These are phyloP conservation scores for Phaeosphaeriaceae sp. DNA, from an alignment of 2,329 filamentous ascomycete species.

Conservation along the genomic window DNA sequence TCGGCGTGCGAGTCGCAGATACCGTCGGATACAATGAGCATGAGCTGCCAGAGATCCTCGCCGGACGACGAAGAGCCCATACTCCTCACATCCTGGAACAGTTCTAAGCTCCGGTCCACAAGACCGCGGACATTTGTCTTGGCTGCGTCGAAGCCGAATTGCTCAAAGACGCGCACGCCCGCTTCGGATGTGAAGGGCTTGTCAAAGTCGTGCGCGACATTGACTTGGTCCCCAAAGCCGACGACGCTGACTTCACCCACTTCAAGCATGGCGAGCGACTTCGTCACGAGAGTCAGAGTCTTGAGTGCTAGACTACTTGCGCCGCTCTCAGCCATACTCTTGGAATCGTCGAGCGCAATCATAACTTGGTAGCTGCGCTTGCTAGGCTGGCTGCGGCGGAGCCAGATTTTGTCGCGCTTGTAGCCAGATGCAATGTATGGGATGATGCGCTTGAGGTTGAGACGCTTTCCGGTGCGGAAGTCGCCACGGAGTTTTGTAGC, in stretches of 20 bases:
- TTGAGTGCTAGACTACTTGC: conserved; percentile 86
- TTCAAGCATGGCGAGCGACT: conserved; percentile 89
- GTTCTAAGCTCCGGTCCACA: conserved; percentile 76
- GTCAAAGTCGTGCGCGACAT: conserved; percentile 85
- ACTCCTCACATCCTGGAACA: conserved; percentile 79
- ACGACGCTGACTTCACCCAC: conserved; percentile 91
- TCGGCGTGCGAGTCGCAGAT: conserved; percentile 88
- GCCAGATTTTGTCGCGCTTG: conserved; percentile 99
- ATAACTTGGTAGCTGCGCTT: conserved; percentile 97
- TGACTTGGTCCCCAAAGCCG: conserved; percentile 84
- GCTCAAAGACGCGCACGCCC: conserved; percentile 82
- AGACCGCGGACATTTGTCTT: conserved; percentile 85
- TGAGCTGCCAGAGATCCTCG: conserved; percentile 90
- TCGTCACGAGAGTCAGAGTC: conserved; percentile 89
- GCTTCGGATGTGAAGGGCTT: conserved; percentile 81
- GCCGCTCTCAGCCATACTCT: conserved; percentile 85
- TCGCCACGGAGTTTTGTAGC: conserved; percentile 96
- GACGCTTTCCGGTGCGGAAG: conserved; percentile 95
- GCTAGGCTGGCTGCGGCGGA: conserved; percentile 87
- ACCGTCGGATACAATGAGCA: conserved; percentile 91
- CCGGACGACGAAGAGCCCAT: conserved; percentile 58
- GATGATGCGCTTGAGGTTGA: conserved; percentile 99
- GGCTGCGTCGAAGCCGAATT: conserved; percentile 84
- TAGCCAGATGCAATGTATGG: conserved; percentile 98
- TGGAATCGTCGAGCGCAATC: conserved; percentile 94